Evolutionary conservation across 1,284 basidiomycete species (phyloP), one percentile per base, ranked within the genome.

Genomic region (Psilocybe mexicana): DNA sequence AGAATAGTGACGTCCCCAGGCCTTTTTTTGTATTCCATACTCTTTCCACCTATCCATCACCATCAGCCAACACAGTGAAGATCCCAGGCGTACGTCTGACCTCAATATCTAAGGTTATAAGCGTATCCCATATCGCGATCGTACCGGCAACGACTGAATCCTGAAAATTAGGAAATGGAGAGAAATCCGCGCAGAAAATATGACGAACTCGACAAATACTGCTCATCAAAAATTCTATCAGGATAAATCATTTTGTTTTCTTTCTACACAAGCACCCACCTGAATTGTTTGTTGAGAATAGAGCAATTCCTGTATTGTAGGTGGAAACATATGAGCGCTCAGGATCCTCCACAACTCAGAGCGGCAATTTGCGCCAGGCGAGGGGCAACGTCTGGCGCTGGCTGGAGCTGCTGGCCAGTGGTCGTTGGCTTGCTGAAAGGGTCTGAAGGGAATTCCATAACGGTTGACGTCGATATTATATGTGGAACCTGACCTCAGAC

Each of bases 1-100:
- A 59, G 55, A 65, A 65, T 18, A 65, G 35, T 6, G 57, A 55
- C 6, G 60, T 65, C 4, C 64, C 61, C 6, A 65, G 52, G 10
- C 55, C 58, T 52, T 59, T 65, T 47, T 57, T 63, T n/a, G 60
- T 58, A 11, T 49, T 42, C 64, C 64, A 65, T 30, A 65, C 63
- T n/a, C 60, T 52, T 43, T 53, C 10, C 24, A 62, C 50, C 60
- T 63, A 43, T 26, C 14, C 8, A 11, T 30, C 6, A 48, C 25
- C 6, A n/a, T 23, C 24, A 11, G 14, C 24, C 8, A 38, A 6
- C 8, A 24, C 33, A 33, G 2, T 23, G 23, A 35, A 33, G 24
- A 6, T 18, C 6, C 18, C 30, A 6, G 3, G 2, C 12, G 6
- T 8, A 7, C 5, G 5, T 35, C 46, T 26, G 7, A 63, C 63